A percentile compares a stretch with the other conserved stretches of the same genome.
These are phyloP conservation scores for Phyllosticta ampelicida DNA, from an alignment of 2,329 filamentous ascomycete genomes.

Conservation along the genomic window DNA sequence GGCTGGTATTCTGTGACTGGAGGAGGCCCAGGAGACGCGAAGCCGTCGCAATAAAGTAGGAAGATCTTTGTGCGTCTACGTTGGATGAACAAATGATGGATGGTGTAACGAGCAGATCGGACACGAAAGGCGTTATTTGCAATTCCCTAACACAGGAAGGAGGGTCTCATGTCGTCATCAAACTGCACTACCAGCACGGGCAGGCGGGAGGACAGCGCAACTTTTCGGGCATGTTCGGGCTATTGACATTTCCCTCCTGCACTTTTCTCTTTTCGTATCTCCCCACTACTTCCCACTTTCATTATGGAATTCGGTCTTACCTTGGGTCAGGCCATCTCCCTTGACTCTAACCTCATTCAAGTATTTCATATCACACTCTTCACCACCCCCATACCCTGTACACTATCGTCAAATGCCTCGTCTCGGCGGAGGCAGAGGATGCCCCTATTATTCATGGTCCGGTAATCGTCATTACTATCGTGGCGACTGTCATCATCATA, in stretches of 20 bases:
- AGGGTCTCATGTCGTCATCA: background rate
- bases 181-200: background rate
- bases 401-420: slow-evolving; percentile 14
- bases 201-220: background rate
- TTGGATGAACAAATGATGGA: slow-evolving; percentile 2
- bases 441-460: too few species aligned
- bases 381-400: slow-evolving; percentile 20
- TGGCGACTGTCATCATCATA: slow-evolving; percentile 3
- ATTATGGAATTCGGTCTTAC: background rate
- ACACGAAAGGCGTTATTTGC: background rate
- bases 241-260: background rate
- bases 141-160: background rate
- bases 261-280: slow-evolving; percentile 1
- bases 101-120: slow-evolving; percentile 2
- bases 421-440: too few species aligned
- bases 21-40: too few species aligned
- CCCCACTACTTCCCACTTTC: background rate
- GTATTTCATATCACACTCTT: too few species aligned
- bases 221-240: slow-evolving; percentile 10
- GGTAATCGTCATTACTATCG: background rate
- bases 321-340: slow-evolving; percentile 1
- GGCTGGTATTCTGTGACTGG: too few species aligned
- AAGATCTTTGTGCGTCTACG: slow-evolving; percentile 4
- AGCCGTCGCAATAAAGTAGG: background rate
- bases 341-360: slow-evolving; percentile 7